A percentile compares a stretch with the other conserved stretches of the same genome.
These are phyloP conservation scores for Syzygium grande DNA, from an alignment of 345 rosid genomes.

Conservation along the genomic window DNA sequence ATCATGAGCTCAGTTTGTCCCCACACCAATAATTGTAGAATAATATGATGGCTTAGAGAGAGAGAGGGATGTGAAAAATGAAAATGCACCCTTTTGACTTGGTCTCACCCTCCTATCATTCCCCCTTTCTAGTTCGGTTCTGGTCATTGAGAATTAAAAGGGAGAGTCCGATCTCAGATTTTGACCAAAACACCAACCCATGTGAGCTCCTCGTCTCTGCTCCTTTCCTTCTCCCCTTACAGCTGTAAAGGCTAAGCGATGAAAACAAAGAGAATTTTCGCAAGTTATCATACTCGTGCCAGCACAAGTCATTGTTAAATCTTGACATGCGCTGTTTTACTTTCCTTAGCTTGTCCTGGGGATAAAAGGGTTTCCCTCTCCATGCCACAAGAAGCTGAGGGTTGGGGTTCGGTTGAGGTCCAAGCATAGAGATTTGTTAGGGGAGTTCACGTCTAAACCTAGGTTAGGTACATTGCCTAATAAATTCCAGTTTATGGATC, in stretches of 20 bases:
- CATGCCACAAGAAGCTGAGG: neutral
- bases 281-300: neutral
- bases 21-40: slow-evolving; percentile 60
- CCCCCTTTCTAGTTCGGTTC: neutral
- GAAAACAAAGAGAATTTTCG: neutral
- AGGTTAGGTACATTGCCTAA: neutral
- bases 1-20: slow-evolving; percentile 29
- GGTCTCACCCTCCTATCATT: neutral
- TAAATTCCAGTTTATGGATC: neutral
- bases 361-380: neutral
- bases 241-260: neutral
- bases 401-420: neutral
- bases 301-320: neutral
- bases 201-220: neutral
- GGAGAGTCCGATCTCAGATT: neutral
- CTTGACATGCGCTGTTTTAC: neutral
- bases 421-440: neutral
- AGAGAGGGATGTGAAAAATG: neutral
- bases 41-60: slow-evolving; percentile 22
- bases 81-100: neutral
- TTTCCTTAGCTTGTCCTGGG: neutral
- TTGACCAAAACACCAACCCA: neutral
- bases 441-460: neutral
- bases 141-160: neutral
- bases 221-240: neutral